Evolutionary conservation across 495 filamentous ascomycete species (phyloP).

Genomic region (Penicillium coprophilum): DNA sequence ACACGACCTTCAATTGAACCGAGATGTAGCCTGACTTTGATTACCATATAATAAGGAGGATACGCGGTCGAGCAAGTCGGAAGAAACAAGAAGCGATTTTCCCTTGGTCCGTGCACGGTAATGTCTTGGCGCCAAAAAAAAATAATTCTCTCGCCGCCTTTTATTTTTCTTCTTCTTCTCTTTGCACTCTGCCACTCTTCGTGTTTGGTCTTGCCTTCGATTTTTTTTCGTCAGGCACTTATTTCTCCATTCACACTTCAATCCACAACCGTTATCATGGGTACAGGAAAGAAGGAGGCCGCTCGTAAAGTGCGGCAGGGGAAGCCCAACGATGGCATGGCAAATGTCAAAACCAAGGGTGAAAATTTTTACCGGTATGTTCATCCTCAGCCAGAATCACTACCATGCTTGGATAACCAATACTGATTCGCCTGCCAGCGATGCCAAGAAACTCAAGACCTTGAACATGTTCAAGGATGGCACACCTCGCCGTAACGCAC

Average conservation of each 20-base stretch:
- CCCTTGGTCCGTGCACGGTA: slow-evolving; percentile 41
- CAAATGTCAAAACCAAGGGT: slow-evolving; percentile 87
- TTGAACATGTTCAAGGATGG: slow-evolving; percentile 88
- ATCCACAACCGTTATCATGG: slow-evolving; percentile 60
- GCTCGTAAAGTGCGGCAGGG: slow-evolving; percentile 77
- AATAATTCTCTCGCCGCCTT: slow-evolving; percentile 29
- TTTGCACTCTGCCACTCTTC: slow-evolving; percentile 40
- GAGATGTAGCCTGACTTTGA: background rate
- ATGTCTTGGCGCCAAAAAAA: slow-evolving; percentile 44
- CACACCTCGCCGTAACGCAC: slow-evolving; percentile 69
- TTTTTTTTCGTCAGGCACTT: slow-evolving; percentile 24
- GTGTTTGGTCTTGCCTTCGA: slow-evolving; percentile 33
- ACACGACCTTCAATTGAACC: slow-evolving; percentile 4
- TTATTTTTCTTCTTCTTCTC: slow-evolving; percentile 34
- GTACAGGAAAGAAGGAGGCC: slow-evolving; percentile 92
- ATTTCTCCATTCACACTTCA: slow-evolving; percentile 20
- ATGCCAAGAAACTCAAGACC: slow-evolving; percentile 82
- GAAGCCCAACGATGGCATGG: slow-evolving; percentile 79
- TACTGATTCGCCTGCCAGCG: slow-evolving; percentile 39
- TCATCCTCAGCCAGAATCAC: background rate
- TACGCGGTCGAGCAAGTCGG: slow-evolving; percentile 21
- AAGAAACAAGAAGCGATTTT: slow-evolving; percentile 49
- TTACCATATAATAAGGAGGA: slow-evolving; percentile 15
- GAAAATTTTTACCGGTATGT: slow-evolving; percentile 88
- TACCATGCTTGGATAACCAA: background rate